A percentile compares a stretch with the other conserved stretches of the same genome.
These are phyloP conservation scores for Verticillium tricorpus DNA, from an alignment of 2,329 filamentous ascomycete species.

Conservation along the genomic window DNA sequence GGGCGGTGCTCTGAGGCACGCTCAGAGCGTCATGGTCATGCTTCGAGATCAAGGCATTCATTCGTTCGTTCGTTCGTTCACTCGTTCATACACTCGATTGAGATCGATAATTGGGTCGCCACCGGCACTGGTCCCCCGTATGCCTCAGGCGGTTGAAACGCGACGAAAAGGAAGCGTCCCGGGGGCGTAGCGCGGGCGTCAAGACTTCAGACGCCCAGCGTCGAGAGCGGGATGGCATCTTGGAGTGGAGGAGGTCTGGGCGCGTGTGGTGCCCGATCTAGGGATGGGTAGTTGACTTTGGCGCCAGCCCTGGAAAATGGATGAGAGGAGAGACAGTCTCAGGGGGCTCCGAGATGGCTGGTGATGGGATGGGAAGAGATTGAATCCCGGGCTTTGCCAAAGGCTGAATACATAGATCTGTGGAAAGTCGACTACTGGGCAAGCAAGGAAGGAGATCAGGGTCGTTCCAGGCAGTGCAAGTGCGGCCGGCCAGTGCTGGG, in stretches of 20 bases:
- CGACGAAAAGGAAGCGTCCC: background rate
- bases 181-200: background rate
- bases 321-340: background rate
- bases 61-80: too few relatives aligned
- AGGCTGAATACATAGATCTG: too few relatives aligned
- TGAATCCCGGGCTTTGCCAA: too few relatives aligned
- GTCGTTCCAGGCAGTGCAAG: too few relatives aligned
- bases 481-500: too few relatives aligned
- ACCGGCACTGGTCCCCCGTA: background rate
- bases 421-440: too few relatives aligned
- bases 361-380: too few relatives aligned
- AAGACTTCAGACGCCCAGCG: background rate
- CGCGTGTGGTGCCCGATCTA: background rate
- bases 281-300: background rate
- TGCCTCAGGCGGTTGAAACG: background rate
- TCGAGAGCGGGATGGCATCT: background rate
- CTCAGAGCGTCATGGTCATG: background rate
- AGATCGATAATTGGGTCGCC: background rate
- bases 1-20: background rate
- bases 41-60: too few relatives aligned
- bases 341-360: background rate
- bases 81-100: too few relatives aligned
- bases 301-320: background rate
- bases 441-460: too few relatives aligned
- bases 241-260: background rate